Evolutionary conservation across 495 filamentous ascomycete species (phyloP).

Genomic region (Penicillium cinerascens): DNA sequence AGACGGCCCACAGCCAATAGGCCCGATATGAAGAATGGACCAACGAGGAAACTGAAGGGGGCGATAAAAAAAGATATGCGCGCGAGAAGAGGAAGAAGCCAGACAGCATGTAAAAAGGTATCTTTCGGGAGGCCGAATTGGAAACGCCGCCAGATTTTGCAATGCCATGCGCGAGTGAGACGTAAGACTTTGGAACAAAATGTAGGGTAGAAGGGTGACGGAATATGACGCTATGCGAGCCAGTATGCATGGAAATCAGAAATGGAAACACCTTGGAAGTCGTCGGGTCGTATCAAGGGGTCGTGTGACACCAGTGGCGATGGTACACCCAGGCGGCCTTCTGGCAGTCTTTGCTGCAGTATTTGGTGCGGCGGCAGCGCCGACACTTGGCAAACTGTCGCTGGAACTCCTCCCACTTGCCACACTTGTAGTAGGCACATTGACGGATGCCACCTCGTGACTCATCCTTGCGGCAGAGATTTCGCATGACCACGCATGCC

Average conservation of each 20-base stretch:
- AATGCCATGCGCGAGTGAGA: slow-evolving; percentile 44
- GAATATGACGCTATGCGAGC: slow-evolving; percentile 45
- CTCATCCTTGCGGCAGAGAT: slow-evolving; percentile 97
- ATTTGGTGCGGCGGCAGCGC: slow-evolving; percentile 93
- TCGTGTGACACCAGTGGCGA: slow-evolving; percentile 89
- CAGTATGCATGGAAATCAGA: slow-evolving; percentile 43
- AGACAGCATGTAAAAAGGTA: slow-evolving; percentile 42
- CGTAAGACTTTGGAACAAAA: slow-evolving; percentile 29
- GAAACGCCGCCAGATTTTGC: slow-evolving; percentile 42
- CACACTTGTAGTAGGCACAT: slow-evolving; percentile 95
- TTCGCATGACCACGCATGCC: slow-evolving; percentile 98
- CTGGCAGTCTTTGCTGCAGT: slow-evolving; percentile 99
- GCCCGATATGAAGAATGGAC: slow-evolving; percentile 11
- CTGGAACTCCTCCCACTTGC: slow-evolving; percentile 95
- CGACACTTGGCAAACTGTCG: slow-evolving; percentile 97
- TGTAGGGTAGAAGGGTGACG: slow-evolving; percentile 23
- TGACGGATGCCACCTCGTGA: slow-evolving; percentile 89
- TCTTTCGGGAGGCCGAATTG: slow-evolving; percentile 37
- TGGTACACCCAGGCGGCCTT: slow-evolving; percentile 98
- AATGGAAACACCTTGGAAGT: slow-evolving; percentile 23
- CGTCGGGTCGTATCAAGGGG: slow-evolving; percentile 48
- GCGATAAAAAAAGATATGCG: slow-evolving; percentile 3
- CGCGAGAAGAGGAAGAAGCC: slow-evolving; percentile 15
- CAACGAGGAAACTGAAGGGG: not conserved
- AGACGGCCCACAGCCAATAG: slow-evolving; percentile 2